Evolutionary conservation across 1,284 basidiomycete genomes (phyloP), one percentile per base, ranked within the genome.

Genomic region (Ceratobasidium sp.): DNA sequence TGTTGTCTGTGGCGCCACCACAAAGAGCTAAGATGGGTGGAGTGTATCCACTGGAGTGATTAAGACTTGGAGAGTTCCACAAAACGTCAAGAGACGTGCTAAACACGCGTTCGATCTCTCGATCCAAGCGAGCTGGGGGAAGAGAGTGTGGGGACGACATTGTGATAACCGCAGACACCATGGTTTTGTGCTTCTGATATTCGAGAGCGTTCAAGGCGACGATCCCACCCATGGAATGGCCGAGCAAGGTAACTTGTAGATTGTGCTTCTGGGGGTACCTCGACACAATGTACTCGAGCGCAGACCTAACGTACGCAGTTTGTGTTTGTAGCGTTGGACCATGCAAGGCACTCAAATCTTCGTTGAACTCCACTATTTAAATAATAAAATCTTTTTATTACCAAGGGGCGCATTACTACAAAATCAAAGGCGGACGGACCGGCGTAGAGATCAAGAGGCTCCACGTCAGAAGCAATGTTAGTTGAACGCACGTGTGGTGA

Each of bases 201-300:
- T 90, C 89, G 17, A 95, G 87, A 13, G 93, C 86, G 2, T 92
- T 88, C 0, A 91, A 90, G 7, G 95, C 95, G 6, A 97, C 95
- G 57, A 98, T 86, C 1, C 98, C 98, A n/a, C 98, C 98, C 98
- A 99, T 99, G 15, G 97, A 99, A 82, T 99, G 97, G 0, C 93
- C 97, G 80, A 99, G 86, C 76, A 99, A 83, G 44, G 93, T 89
- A 64, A 99, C 90, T 40, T 78, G 79, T 0, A 69, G 76, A 44
- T 85, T 81, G 0, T 90, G 93, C 46, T 86, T 82, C 1, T 85
- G 79, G 0, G 89, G 90, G 82, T 99, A 99, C 37, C 90, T 85
- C 0, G 90, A 90, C 43, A 96, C 88, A 70, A 99, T 92, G 79
- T 94, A 94, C 4, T 86, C 84, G 66, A 98, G 89, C 6, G 92